Evolutionary conservation across 345 rosid species (phyloP).

Genomic region (Sisymbrium irio): DNA sequence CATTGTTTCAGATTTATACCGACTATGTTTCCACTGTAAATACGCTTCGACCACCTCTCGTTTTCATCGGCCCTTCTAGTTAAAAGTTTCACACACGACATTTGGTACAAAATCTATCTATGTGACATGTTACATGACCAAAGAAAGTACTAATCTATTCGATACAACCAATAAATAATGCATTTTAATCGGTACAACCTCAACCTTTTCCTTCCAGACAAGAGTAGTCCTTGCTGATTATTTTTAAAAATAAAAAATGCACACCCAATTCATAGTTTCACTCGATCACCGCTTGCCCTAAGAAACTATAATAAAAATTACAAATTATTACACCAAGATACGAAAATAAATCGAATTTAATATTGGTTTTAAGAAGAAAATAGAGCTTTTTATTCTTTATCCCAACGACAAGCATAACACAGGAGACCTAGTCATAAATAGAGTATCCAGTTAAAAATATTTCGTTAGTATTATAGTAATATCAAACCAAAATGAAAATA

Average conservation of each 20-base stretch:
- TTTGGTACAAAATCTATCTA: background rate
- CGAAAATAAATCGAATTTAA: background rate
- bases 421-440: background rate
- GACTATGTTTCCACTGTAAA: background rate
- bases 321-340: background rate
- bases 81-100: background rate
- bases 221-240: background rate
- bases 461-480: background rate
- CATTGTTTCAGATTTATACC: background rate
- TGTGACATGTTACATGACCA: background rate
- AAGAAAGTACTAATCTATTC: background rate
- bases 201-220: background rate
- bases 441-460: slow-evolving; percentile 2
- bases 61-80: background rate
- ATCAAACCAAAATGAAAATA: too few relatives aligned
- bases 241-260: background rate
- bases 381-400: slow-evolving; percentile 10
- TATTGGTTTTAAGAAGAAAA: background rate
- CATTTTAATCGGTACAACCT: background rate
- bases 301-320: background rate
- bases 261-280: background rate
- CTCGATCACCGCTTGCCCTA: background rate
- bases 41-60: background rate
- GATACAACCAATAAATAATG: background rate
- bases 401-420: slow-evolving; percentile 15